Evolutionary conservation across 257 asterid species (phyloP).

Genomic region (Penstemon newberryi): DNA sequence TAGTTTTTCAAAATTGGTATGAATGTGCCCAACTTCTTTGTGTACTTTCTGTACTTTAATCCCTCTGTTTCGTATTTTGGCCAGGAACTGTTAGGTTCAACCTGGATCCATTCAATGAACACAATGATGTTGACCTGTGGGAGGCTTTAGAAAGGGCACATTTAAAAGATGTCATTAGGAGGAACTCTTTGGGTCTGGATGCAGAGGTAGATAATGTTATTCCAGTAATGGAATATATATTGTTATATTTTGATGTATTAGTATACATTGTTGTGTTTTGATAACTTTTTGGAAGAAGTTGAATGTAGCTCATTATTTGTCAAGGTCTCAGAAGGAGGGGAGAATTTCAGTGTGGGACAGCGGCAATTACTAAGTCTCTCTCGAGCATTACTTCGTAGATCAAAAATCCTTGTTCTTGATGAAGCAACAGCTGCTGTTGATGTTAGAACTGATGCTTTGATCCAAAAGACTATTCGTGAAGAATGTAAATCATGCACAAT

Average conservation of each 20-base stretch:
- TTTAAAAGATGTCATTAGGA: conserved; percentile 81
- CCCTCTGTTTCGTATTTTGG: background rate
- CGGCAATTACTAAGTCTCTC: conserved; percentile 89
- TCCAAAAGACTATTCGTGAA: conserved; percentile 91
- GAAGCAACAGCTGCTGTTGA: conserved; percentile 99
- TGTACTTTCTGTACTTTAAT: too few species aligned
- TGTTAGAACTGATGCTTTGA: conserved; percentile 91
- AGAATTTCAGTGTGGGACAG: conserved; percentile 98
- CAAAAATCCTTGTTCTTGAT: conserved; percentile 95
- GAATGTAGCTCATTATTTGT: conserved; percentile 6
- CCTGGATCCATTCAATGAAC: conserved; percentile 94
- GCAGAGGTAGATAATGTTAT: conserved; percentile 59
- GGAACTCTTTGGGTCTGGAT: conserved; percentile 83
- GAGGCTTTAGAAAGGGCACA: conserved; percentile 99
- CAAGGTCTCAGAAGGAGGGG: conserved; percentile 95
- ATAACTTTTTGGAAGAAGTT: background rate
- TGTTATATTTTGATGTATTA: too few species aligned
- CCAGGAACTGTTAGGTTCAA: conserved; percentile 89
- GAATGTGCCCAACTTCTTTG: too few species aligned
- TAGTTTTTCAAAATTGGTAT: too few species aligned
- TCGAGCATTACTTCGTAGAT: conserved; percentile 89
- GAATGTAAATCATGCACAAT: conserved; percentile 90
- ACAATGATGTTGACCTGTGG: conserved; percentile 97
- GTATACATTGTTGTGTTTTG: too few species aligned
- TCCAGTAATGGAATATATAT: too few species aligned